Conservation (phyloP, 768 basidiomycete genomes). For the Termitomyces sp. region DNA sequence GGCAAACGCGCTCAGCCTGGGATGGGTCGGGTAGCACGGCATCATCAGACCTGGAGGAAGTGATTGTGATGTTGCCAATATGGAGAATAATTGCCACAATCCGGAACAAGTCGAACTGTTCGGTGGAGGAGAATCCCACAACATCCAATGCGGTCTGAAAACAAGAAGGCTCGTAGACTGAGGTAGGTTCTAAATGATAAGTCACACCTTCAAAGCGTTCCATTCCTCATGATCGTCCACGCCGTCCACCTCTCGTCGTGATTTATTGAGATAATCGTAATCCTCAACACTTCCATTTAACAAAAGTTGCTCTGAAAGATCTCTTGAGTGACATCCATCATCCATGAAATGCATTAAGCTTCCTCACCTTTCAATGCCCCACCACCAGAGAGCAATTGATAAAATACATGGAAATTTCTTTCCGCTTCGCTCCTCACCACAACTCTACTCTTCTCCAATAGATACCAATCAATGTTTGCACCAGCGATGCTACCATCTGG, state of each 20-base stretch:
- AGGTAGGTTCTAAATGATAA: neutral
- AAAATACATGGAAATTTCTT: slow-evolving; percentile 95
- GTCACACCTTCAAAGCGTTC: slow-evolving; percentile 63
- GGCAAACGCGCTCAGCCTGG: slow-evolving; percentile 86
- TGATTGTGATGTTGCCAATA: slow-evolving; percentile 88
- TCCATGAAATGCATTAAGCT: neutral
- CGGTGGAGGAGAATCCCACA: slow-evolving; percentile 80
- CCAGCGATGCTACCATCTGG: slow-evolving; percentile 93
- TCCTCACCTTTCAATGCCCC: slow-evolving; percentile 61
- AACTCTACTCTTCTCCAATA: slow-evolving; percentile 95
- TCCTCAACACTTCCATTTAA: slow-evolving; percentile 71
- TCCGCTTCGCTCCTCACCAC: slow-evolving; percentile 85
- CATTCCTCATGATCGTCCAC: slow-evolving; percentile 92
- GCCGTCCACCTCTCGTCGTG: slow-evolving; percentile 88
- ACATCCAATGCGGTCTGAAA: slow-evolving; percentile 74
- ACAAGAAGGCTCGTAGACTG: neutral
- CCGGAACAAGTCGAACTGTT: slow-evolving; percentile 93
- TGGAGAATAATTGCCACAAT: slow-evolving; percentile 91
- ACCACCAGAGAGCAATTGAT: slow-evolving; percentile 83
- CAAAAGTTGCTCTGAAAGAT: slow-evolving; percentile 57
- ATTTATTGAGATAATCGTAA: slow-evolving; percentile 90
- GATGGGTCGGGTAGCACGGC: slow-evolving; percentile 74
- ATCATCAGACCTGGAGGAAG: slow-evolving; percentile 74
- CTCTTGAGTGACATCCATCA: neutral
- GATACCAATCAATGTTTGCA: slow-evolving; percentile 98